Evolutionary conservation across 208 protist genomes (phyloP).

Genomic region (Trypanosoma rangeli): DNA sequence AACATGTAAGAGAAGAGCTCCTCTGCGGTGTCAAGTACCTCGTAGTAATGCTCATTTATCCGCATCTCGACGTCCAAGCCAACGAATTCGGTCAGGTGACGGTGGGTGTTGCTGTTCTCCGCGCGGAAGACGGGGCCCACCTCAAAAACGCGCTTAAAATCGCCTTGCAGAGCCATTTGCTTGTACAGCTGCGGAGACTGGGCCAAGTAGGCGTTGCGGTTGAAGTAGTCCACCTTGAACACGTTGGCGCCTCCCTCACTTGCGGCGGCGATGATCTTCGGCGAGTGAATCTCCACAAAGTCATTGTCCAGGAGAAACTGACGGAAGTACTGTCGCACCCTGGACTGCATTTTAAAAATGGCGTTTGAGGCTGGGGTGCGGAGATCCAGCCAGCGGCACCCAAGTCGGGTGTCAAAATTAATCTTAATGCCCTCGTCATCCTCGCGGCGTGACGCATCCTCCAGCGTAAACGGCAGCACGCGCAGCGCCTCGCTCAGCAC

Average conservation of each 20-base stretch:
- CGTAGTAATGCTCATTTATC: conserved; percentile 99
- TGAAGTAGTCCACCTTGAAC: conserved; percentile 95
- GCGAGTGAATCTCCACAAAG: conserved; percentile 99
- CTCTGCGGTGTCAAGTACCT: conserved; percentile 97
- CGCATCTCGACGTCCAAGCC: conserved; percentile 99
- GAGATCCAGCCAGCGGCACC: conserved; percentile 98
- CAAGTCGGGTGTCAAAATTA: conserved; percentile 94
- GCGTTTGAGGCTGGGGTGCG: conserved; percentile 95
- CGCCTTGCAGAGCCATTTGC: conserved; percentile 98
- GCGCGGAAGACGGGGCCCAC: conserved; percentile 98
- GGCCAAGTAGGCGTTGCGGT: conserved; percentile 95
- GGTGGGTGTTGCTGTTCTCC: conserved; percentile 99
- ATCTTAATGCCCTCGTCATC: conserved; percentile 78
- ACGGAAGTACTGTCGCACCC: conserved; percentile 95
- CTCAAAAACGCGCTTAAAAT: conserved; percentile 95
- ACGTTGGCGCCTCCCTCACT: conserved; percentile 96
- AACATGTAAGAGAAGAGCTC: conserved; percentile 98
- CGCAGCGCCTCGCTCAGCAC: conserved; percentile 82
- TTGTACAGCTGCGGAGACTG: conserved; percentile 99
- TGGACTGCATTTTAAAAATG: conserved; percentile 97
- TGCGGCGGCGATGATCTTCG: conserved; percentile 98
- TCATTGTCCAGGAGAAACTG: conserved; percentile 92
- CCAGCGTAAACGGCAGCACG: conserved; percentile 91
- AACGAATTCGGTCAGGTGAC: conserved; percentile 99
- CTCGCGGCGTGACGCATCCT: conserved; percentile 85